Evolutionary conservation across 2,329 filamentous ascomycete genomes (phyloP).

Genomic region (Parafenestella ontariensis): DNA sequence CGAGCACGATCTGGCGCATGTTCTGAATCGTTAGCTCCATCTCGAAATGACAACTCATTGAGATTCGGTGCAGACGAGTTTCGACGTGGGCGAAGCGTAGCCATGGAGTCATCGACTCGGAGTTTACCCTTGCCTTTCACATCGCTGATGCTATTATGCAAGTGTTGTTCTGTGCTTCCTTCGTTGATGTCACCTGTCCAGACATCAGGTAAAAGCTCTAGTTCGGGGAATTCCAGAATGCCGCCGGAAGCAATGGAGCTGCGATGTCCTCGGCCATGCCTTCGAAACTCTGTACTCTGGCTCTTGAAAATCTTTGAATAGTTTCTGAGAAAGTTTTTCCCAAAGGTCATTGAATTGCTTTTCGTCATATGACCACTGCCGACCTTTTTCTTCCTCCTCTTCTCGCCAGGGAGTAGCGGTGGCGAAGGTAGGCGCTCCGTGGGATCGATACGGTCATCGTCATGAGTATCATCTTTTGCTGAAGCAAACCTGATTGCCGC

Average conservation of each 20-base stretch:
- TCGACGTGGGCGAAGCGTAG: constrained; percentile 32
- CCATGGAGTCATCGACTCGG: constrained; percentile 28
- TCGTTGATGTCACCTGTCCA: constrained; percentile 26
- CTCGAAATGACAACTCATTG: constrained; percentile 9
- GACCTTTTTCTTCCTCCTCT: constrained; percentile 61
- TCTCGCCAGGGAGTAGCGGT: constrained; percentile 29
- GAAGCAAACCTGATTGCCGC: constrained; percentile 35
- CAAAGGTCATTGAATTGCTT: constrained; percentile 53
- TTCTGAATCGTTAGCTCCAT: constrained; percentile 17
- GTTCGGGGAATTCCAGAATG: constrained; percentile 54
- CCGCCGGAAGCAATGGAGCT: constrained; percentile 53
- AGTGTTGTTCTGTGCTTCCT: background rate
- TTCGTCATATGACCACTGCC: constrained; percentile 73
- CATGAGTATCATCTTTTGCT: constrained; percentile 13
- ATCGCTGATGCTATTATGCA: constrained; percentile 7
- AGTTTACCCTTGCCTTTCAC: constrained; percentile 17
- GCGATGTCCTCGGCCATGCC: constrained; percentile 53
- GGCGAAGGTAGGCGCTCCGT: constrained; percentile 27
- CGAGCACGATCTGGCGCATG: constrained; percentile 32
- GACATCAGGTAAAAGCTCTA: constrained; percentile 54
- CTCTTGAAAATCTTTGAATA: constrained; percentile 54
- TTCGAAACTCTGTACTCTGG: constrained; percentile 48
- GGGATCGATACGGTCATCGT: constrained; percentile 38
- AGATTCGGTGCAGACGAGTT: constrained; percentile 33
- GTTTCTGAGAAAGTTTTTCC: constrained; percentile 51